These are phyloP conservation scores for Pascua sp. DNA, from an alignment of 1,284 basidiomycete species.

Conservation along the genomic window DNA sequence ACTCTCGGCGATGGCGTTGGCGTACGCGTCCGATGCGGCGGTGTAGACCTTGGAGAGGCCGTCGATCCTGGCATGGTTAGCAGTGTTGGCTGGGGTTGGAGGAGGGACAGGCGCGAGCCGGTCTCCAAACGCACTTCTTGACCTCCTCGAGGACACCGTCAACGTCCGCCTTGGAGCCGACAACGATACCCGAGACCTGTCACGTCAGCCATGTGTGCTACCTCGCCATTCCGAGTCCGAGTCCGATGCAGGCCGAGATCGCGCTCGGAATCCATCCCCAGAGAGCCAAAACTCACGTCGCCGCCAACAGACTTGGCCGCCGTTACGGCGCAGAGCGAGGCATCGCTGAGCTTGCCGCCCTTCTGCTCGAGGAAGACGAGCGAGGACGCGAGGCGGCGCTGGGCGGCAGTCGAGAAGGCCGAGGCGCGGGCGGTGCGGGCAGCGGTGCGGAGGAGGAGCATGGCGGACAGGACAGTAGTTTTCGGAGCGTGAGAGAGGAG, in stretches of 20 bases:
- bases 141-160: conserved; percentile 67
- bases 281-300: conserved; percentile 37
- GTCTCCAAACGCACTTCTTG: conserved; percentile 61
- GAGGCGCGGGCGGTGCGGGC: conserved; percentile 18
- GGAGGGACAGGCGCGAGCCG: background rate
- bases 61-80: conserved; percentile 35
- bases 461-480: conserved; percentile 2
- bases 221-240: background rate
- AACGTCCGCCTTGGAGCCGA: conserved; percentile 72
- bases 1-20: conserved; percentile 52
- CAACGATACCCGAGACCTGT: conserved; percentile 78
- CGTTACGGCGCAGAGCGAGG: conserved; percentile 82
- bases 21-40: conserved; percentile 48
- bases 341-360: conserved; percentile 73
- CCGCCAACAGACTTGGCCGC: conserved; percentile 77
- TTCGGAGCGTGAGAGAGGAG: background rate
- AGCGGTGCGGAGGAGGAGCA: conserved; percentile 22
- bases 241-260: too few species aligned
- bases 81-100: background rate
- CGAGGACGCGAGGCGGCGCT: conserved; percentile 51
- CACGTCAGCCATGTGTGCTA: background rate
- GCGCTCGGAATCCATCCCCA: background rate
- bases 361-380: conserved; percentile 87
- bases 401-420: conserved; percentile 15
- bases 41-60: conserved; percentile 52